Conservation (phyloP, 345 rosid species). For the Eucalyptus tenuipes region DNA sequence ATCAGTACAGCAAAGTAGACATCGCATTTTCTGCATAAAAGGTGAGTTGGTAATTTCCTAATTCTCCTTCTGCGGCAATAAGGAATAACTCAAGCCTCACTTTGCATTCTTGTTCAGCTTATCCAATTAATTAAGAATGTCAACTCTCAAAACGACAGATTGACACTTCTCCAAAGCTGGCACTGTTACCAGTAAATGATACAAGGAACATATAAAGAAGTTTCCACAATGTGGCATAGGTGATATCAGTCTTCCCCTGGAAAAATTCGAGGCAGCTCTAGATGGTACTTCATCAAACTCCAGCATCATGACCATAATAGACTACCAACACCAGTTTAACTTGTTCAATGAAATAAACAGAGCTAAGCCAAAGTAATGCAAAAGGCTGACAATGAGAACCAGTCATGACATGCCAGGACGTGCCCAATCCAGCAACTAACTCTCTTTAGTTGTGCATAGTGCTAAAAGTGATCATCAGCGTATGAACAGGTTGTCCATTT, state of each 20-base stretch:
- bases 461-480: neutral
- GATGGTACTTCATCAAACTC: neutral
- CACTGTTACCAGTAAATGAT: neutral
- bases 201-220: neutral
- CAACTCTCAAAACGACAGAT: neutral
- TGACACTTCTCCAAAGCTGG: neutral
- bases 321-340: neutral
- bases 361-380: neutral
- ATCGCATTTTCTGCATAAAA: neutral
- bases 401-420: neutral
- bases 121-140: neutral
- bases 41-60: neutral
- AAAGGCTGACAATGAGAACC: neutral
- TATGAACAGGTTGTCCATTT: neutral
- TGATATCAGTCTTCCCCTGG: neutral
- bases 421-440: neutral
- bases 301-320: neutral
- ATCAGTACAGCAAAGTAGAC: neutral
- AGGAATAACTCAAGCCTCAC: neutral
- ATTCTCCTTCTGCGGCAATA: neutral
- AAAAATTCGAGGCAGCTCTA: neutral
- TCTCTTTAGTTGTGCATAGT: neutral
- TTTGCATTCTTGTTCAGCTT: neutral
- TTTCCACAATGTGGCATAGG: neutral
- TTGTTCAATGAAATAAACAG: neutral